These are phyloP conservation scores for Amanita rubescens DNA, from an alignment of 768 basidiomycete species.

Conservation along the genomic window DNA sequence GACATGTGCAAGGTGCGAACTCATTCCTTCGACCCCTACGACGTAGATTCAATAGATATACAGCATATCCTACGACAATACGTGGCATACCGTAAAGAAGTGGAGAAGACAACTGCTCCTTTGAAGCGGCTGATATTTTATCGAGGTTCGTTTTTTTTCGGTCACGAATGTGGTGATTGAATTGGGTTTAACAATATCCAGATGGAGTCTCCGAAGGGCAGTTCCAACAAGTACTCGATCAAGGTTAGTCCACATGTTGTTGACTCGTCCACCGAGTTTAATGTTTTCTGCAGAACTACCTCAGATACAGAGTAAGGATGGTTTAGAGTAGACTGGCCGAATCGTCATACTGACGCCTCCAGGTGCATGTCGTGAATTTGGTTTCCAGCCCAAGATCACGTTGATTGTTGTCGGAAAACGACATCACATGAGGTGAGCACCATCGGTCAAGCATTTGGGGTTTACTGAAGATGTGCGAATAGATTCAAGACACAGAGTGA, in stretches of 20 bases:
- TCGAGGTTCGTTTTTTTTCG: slow-evolving; percentile 43
- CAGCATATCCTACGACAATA: slow-evolving; percentile 52
- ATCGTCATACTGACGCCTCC: not conserved
- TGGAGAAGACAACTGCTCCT: slow-evolving; percentile 36
- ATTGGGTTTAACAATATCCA: slow-evolving; percentile 19
- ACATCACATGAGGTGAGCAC: slow-evolving; percentile 46
- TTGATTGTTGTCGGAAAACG: slow-evolving; percentile 77
- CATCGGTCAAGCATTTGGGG: not conserved
- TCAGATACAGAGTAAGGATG: slow-evolving; percentile 42
- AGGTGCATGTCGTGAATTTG: slow-evolving; percentile 58
- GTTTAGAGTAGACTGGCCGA: not conserved
- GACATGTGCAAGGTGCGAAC: slow-evolving; percentile 50
- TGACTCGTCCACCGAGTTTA: slow-evolving; percentile 8
- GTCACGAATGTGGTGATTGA: slow-evolving; percentile 11
- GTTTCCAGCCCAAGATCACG: slow-evolving; percentile 61
- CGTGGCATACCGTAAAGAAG: slow-evolving; percentile 39
- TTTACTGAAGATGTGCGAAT: not conserved
- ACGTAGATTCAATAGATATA: not conserved
- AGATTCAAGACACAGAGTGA: slow-evolving; percentile 26
- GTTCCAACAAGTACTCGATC: slow-evolving; percentile 42
- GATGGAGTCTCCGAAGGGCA: slow-evolving; percentile 48
- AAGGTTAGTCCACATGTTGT: slow-evolving; percentile 28
- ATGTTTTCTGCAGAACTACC: slow-evolving; percentile 41
- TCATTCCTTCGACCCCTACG: not conserved
- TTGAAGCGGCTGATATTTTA: slow-evolving; percentile 67